phyloP scores from a whole-genome alignment of 2,329 filamentous ascomycete species.

The Ceratocystis variospora region DNA sequence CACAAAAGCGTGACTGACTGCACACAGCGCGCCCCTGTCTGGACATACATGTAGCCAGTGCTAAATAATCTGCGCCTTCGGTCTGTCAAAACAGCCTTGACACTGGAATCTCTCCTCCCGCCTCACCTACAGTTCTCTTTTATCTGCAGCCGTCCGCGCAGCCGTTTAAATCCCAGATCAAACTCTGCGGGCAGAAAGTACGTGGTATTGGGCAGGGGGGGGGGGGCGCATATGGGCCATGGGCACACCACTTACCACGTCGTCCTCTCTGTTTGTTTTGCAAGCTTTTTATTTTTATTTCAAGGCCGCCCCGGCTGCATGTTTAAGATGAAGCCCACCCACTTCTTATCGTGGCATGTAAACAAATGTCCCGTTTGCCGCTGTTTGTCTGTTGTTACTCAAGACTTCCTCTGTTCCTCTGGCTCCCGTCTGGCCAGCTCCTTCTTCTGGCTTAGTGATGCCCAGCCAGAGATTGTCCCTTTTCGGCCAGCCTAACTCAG shows the following conservation, averaged over 20 bases:
- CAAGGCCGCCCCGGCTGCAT: background rate
- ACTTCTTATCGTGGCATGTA: background rate
- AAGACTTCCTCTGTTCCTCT: background rate
- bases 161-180: background rate
- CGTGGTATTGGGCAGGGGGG: background rate
- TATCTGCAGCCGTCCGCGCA: background rate
- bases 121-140: background rate
- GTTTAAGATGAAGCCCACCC: background rate
- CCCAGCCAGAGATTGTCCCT: background rate
- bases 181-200: background rate
- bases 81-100: background rate
- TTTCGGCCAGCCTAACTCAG: background rate
- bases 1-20: too few relatives aligned
- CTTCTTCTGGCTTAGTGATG: background rate
- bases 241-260: background rate
- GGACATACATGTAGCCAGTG: background rate
- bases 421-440: background rate
- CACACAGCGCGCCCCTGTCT: too few relatives aligned
- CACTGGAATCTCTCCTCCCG: background rate
- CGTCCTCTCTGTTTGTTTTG: background rate
- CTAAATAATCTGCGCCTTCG: background rate
- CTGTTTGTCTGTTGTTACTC: conserved; percentile 1
- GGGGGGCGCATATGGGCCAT: background rate
- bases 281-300: background rate
- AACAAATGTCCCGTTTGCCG: background rate